phyloP scores from a whole-genome alignment of 176 grass and related monocot genomes.

The Urochloa ruziziensis region DNA sequence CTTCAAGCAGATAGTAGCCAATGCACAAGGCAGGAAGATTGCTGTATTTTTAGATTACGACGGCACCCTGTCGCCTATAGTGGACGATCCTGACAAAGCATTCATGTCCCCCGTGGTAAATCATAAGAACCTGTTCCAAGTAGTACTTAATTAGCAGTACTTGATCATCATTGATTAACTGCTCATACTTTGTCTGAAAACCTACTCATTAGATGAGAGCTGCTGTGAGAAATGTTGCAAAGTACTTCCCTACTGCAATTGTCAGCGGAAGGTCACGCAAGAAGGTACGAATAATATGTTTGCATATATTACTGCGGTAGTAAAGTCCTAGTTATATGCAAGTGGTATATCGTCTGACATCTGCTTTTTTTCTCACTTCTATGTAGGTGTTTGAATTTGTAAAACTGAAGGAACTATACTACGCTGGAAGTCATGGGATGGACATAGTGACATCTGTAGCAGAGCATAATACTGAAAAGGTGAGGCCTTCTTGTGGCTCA shows the following conservation, averaged over 20 bases:
- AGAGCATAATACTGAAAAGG: slow-evolving; percentile 34
- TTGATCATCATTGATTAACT: background rate
- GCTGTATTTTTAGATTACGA: slow-evolving; percentile 88
- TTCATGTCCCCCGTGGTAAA: slow-evolving; percentile 75
- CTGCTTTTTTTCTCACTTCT: background rate
- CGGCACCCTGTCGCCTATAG: slow-evolving; percentile 76
- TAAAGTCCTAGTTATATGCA: background rate
- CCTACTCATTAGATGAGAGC: slow-evolving; percentile 66
- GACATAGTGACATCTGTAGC: slow-evolving; percentile 73
- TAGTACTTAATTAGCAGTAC: background rate
- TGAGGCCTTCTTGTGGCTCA: slow-evolving; percentile 1
- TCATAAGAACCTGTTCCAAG: background rate
- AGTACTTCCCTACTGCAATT: slow-evolving; percentile 78
- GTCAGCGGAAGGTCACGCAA: slow-evolving; percentile 91
- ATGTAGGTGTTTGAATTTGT: slow-evolving; percentile 86
- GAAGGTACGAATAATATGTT: slow-evolving; percentile 47
- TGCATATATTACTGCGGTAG: background rate
- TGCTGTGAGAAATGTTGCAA: slow-evolving; percentile 73
- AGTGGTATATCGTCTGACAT: background rate
- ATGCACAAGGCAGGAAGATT: slow-evolving; percentile 65
- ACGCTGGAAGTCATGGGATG: slow-evolving; percentile 98
- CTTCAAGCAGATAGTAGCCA: slow-evolving; percentile 64
- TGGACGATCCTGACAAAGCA: slow-evolving; percentile 86
- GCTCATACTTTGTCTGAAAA: background rate
- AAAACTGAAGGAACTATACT: slow-evolving; percentile 80